Evolutionary conservation across 805 yeast species (phyloP), one percentile per base, ranked within the genome.

Genomic region (Komagataella populi): DNA sequence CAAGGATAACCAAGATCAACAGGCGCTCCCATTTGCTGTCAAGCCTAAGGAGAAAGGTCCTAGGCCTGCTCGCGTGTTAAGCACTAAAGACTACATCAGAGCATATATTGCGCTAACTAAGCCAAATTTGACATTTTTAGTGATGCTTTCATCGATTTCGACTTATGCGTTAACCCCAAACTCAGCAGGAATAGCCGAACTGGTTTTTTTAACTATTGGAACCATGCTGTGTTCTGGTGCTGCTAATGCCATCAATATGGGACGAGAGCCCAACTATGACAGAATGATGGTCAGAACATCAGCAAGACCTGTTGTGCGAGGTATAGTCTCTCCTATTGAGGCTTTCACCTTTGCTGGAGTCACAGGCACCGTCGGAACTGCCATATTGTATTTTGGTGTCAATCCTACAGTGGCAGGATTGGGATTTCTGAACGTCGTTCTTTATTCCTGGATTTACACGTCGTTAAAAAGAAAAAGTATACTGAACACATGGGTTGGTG

Each of bases 181-280:
- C 56, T 79, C 90, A 8, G 87, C 89, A 0, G 79, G 93, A 0
- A 64, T 91, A 3, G 70, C 78, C 6, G 83, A 87, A 55, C 73
- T 93, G 49, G 59, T 86, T 36, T 80, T 81, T 57, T 70, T 93
- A 36, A 87, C 96, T 0, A 65, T 75, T 0, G 99, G 99, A 14
- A 93, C 97, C 0, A 78, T 91, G 1, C 68, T 93, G 39, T 79
- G 93, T 56, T 88, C 96, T 0, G 95, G 95, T 8, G 82, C 96
- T 2, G 99, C 99, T 2, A 93, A 93, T 67, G 95, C 98, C 3
- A 88, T 93, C 48, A 93, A 93, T 62, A 91, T 90, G 96, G 98
- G 89, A 1, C 73, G 99, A 57, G 99, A 93, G 66, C 96, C 96
- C 1, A 84, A 79, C 18, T 93, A 81, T 61, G 99, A 93, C 62